A percentile compares a stretch with the other conserved stretches of the same genome.
Evolutionary conservation across 306 rosid genomes (phyloP).

Genomic region (Carpinus viminea): DNA sequence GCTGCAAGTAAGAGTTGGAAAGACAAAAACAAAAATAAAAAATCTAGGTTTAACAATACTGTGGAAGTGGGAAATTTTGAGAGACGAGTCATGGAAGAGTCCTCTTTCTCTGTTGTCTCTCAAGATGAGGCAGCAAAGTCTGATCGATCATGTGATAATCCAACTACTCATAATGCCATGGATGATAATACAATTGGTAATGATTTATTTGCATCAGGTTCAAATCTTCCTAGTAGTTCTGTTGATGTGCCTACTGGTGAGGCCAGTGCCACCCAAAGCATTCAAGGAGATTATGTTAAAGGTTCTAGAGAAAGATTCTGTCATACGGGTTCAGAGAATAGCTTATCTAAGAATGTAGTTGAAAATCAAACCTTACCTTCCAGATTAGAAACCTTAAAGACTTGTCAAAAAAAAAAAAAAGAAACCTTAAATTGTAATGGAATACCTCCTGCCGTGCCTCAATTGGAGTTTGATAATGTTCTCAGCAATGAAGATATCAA

Average conservation of each 20-base stretch:
- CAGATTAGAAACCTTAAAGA: slow-evolving; percentile 41
- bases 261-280: slow-evolving; percentile 32
- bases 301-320: slow-evolving; percentile 37
- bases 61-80: slow-evolving; percentile 38
- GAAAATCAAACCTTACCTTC: slow-evolving; percentile 42
- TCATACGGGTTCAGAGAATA: slow-evolving; percentile 33
- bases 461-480: slow-evolving; percentile 33
- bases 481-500: slow-evolving; percentile 35
- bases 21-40: slow-evolving; percentile 62
- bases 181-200: slow-evolving; percentile 40
- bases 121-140: slow-evolving; percentile 42
- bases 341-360: slow-evolving; percentile 29
- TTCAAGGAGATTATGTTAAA: slow-evolving; percentile 39
- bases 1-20: slow-evolving; percentile 60
- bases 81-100: slow-evolving; percentile 38
- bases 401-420: too few relatives aligned
- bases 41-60: slow-evolving; percentile 28
- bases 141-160: slow-evolving; percentile 31
- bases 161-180: slow-evolving; percentile 37
- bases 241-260: slow-evolving; percentile 37
- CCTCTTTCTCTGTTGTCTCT: slow-evolving; percentile 45
- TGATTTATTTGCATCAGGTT: slow-evolving; percentile 39
- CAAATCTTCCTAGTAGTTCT: slow-evolving; percentile 42
- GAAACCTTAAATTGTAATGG: slow-evolving; percentile 42
- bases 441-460: slow-evolving; percentile 37